Percentiles rank a stretch among this genome's conserved stretches.
phyloP scores from a whole-genome alignment of 2,329 filamentous ascomycete genomes.

The Gnomoniopsis sp. region DNA sequence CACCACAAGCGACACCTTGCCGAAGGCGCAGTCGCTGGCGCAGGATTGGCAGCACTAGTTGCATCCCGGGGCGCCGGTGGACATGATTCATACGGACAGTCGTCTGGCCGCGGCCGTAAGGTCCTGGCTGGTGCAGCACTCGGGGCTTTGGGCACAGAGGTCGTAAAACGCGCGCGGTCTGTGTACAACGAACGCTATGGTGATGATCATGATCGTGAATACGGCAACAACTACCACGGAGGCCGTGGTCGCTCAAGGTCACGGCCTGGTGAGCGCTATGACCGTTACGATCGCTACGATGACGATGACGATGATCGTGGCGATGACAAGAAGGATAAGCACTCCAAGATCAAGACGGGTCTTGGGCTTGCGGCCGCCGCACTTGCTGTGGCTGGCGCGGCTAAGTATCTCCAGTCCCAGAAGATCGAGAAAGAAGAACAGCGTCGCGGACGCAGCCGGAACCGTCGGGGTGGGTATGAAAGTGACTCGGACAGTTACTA shows the following conservation, averaged over 20 bases:
- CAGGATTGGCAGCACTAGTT: constrained; percentile 58
- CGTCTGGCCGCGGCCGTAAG: constrained; percentile 53
- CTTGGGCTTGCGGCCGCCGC: constrained; percentile 62
- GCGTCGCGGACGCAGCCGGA: constrained; percentile 52
- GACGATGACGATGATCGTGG: constrained; percentile 4
- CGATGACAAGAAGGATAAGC: constrained; percentile 26
- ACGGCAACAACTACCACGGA: constrained; percentile 30
- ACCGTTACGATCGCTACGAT: constrained; percentile 4
- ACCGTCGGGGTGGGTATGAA: constrained; percentile 33
- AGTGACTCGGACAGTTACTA: constrained; percentile 39
- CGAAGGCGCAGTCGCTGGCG: constrained; percentile 62
- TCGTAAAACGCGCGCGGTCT: constrained; percentile 56
- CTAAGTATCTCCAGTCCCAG: constrained; percentile 60
- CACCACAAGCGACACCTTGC: constrained; percentile 57
- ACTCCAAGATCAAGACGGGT: constrained; percentile 55
- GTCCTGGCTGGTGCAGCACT: constrained; percentile 60
- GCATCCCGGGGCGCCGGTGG: constrained; percentile 50
- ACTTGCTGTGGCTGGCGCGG: constrained; percentile 61
- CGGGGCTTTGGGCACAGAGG: constrained; percentile 60
- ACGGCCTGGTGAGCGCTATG: constrained; percentile 27
- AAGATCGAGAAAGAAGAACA: constrained; percentile 59
- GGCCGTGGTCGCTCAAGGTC: constrained; percentile 34
- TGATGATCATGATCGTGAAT: constrained; percentile 34
- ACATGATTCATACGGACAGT: constrained; percentile 37
- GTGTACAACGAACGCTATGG: constrained; percentile 54